Conservation (phyloP, 176 grass and related monocot genomes). For the Zea mays region DNA sequence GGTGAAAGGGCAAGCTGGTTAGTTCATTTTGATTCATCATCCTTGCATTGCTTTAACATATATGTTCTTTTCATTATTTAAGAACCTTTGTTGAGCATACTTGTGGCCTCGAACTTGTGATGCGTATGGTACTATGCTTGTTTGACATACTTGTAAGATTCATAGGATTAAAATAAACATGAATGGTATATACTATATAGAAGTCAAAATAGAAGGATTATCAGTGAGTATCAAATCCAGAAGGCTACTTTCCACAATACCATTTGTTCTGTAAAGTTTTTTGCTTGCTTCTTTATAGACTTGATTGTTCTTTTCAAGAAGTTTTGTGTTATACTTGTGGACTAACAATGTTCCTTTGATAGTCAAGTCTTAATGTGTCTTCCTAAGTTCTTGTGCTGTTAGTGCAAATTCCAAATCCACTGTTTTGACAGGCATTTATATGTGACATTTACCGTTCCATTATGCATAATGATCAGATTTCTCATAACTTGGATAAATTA, state of each 20-base stretch:
- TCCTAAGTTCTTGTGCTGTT: background rate
- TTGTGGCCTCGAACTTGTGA: too few species aligned
- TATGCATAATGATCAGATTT: conserved; percentile 2
- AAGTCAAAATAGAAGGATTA: conserved; percentile 13
- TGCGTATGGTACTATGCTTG: too few species aligned
- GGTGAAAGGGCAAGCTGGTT: conserved; percentile 86
- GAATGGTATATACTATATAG: background rate
- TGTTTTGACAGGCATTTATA: background rate
- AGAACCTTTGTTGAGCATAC: too few species aligned
- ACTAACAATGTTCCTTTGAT: background rate
- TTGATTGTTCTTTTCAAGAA: background rate
- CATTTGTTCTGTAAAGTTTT: background rate
- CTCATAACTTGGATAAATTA: background rate
- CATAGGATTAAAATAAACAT: background rate
- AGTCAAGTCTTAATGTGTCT: background rate
- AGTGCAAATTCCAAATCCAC: background rate
- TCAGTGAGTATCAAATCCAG: background rate
- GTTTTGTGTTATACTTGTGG: conserved; percentile 1
- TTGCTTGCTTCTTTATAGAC: background rate
- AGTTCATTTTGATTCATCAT: conserved; percentile 42
- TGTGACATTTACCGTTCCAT: background rate
- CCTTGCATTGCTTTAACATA: background rate
- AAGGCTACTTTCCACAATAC: background rate
- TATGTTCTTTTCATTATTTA: background rate
- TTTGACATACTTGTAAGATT: background rate